Conservation (phyloP, 2,329 filamentous ascomycete genomes). For the Lasiodiplodia citricola region DNA sequence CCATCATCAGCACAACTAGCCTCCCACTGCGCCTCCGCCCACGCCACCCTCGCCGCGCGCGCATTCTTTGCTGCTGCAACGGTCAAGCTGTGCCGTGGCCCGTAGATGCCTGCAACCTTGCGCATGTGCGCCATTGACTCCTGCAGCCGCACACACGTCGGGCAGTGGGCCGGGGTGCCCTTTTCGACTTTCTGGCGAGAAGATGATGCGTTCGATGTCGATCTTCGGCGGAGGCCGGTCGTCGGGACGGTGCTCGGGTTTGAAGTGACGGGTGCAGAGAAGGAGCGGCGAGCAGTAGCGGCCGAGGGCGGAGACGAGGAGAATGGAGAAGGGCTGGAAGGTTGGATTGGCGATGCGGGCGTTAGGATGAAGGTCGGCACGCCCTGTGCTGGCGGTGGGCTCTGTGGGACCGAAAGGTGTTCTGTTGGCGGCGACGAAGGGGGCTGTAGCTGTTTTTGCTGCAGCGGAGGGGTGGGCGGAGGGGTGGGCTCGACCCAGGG, state of each 20-base stretch:
- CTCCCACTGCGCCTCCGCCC: constrained; percentile 1
- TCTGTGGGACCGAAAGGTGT: neutral
- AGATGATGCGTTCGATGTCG: neutral
- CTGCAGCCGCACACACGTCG: neutral
- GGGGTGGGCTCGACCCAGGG: constrained; percentile 4
- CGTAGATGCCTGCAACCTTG: constrained; percentile 15
- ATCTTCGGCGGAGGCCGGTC: neutral
- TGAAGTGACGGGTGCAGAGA: neutral
- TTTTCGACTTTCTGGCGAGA: neutral
- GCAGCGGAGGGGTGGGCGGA: constrained; percentile 1
- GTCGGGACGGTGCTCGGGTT: neutral
- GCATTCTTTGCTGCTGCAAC: neutral
- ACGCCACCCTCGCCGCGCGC: neutral
- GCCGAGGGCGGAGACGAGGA: neutral
- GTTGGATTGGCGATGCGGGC: neutral
- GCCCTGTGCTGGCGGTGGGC: neutral
- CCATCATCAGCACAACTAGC: neutral
- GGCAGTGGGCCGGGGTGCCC: neutral
- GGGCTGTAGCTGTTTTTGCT: neutral
- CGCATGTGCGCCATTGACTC: neutral
- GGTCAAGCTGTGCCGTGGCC: constrained; percentile 1
- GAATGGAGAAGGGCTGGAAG: neutral
- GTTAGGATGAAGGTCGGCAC: constrained; percentile 3
- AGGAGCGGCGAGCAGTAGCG: neutral
- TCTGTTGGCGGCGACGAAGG: neutral